These are phyloP conservation scores for Hypoxylon intermedium DNA, from an alignment of 495 filamentous ascomycete species.

Conservation along the genomic window DNA sequence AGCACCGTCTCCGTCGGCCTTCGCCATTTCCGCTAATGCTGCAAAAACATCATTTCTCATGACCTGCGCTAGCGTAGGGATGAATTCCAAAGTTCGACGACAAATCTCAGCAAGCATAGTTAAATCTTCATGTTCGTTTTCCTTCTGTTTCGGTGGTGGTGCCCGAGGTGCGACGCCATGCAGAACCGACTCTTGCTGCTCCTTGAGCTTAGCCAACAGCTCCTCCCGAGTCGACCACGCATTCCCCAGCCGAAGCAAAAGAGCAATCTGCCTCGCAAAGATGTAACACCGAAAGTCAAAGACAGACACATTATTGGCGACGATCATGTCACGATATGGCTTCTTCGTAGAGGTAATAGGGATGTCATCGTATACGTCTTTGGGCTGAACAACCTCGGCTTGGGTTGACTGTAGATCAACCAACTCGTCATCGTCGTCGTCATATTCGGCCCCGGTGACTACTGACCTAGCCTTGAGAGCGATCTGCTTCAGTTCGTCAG, in stretches of 20 bases:
- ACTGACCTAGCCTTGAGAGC: conserved; percentile 57
- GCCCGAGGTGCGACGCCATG: conserved; percentile 59
- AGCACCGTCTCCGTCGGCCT: conserved; percentile 31
- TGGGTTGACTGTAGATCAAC: conserved; percentile 55
- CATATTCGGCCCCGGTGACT: conserved; percentile 40
- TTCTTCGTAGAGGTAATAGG: conserved; percentile 79
- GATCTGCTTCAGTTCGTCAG: conserved; percentile 70
- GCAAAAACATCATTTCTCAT: conserved; percentile 75
- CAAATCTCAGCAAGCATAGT: conserved; percentile 81
- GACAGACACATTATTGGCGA: conserved; percentile 94
- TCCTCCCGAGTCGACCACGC: conserved; percentile 63
- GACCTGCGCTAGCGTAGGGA: conserved; percentile 75
- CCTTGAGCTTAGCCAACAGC: conserved; percentile 63
- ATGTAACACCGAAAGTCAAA: conserved; percentile 97
- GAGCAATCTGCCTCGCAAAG: conserved; percentile 84
- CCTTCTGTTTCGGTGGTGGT: conserved; percentile 52
- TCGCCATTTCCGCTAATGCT: conserved; percentile 46
- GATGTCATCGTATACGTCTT: conserved; percentile 54
- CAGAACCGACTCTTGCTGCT: conserved; percentile 60
- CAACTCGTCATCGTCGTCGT: conserved; percentile 51
- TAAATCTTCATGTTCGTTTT: conserved; percentile 74
- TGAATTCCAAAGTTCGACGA: conserved; percentile 76
- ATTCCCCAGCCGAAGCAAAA: conserved; percentile 85
- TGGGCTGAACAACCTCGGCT: conserved; percentile 37
- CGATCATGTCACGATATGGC: conserved; percentile 87